Base-by-base conservation (phyloP, 768 basidiomycete species). In the Mycena vulgaris region DNA sequence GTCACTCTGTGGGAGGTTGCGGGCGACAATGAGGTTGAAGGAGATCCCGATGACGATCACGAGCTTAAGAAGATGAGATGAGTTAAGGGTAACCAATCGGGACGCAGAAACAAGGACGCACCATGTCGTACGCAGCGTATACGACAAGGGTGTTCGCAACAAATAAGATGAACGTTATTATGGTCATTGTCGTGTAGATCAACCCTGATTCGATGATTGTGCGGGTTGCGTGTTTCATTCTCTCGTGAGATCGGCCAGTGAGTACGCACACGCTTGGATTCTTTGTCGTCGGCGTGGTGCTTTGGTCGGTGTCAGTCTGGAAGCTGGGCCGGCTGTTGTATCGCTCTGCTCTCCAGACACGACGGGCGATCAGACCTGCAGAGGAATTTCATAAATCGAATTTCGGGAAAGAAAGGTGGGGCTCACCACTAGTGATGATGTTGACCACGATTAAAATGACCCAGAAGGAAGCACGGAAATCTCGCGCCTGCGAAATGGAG, bases 1-100 rank as follows among this genome's bases (percentile, higher is more conserved):
- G 14, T 65, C 58, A 37, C 47, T 31, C 28, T 13, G 60, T 2
- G 53, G 59, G 23, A 57, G 47, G 66, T 64, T 59, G 57, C 47
- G 56, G n/a, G 60, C 49, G 23, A 73, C 17, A 48, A 66, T 48
- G 45, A 73, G 68, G 40, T 73, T 73, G 64, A 73, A 73, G 9
- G 72, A 28, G 31, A 73, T 73, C 19, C 68, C 72, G 33, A 69
- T 73, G 10, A 23, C 35, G 53, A 58, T 64, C 4, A 73, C 68
- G n/a, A 73, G 61, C 72, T 73, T 48, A 5, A 13, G 21, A n/a
- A 21, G 16, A 57, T n/a, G n/a, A n/a, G n/a, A n/a, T n/a, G 40
- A 23, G 51, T 64, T 28, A 58, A 48, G 40, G 17, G 51, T 16
- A 53, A n/a, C 16, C 8, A 28, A 25, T 21, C 19, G 28, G 21